phyloP scores from a whole-genome alignment of 306 rosid genomes.

The Chamaecrista fasciculata region DNA sequence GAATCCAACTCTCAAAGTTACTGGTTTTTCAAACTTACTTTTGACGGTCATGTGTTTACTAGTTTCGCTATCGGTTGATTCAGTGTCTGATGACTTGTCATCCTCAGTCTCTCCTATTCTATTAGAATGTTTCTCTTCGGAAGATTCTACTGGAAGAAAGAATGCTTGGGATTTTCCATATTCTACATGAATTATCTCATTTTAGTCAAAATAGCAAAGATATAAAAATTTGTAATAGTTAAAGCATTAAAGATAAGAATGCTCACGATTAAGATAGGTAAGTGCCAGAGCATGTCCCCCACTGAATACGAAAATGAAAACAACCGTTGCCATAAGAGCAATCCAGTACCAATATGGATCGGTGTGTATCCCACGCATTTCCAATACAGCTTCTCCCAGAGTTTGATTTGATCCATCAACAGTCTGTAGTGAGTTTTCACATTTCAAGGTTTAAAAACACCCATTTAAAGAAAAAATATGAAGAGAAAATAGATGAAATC shows the following conservation, averaged over 20 bases:
- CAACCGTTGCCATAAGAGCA: slow-evolving; percentile 25
- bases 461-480: not conserved
- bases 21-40: slow-evolving; percentile 1
- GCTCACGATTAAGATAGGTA: slow-evolving; percentile 34
- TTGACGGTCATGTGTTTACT: not conserved
- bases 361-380: slow-evolving; percentile 26
- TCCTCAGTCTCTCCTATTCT: not conserved
- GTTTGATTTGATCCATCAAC: slow-evolving; percentile 30
- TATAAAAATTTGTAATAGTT: not conserved
- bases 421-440: slow-evolving; percentile 32
- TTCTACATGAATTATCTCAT: not conserved
- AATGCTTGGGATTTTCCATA: slow-evolving; percentile 21
- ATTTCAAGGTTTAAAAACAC: not conserved
- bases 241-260: not conserved
- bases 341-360: slow-evolving; percentile 33
- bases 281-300: slow-evolving; percentile 30
- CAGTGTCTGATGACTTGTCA: not conserved
- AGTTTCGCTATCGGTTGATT: not conserved
- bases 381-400: slow-evolving; percentile 27
- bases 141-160: slow-evolving; percentile 6
- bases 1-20: not conserved
- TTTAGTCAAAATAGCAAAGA: not conserved
- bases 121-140: not conserved
- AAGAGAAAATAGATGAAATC: not conserved
- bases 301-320: slow-evolving; percentile 30